phyloP scores from a whole-genome alignment of 176 grass and related monocot species.

The Hordeum vulgare region DNA sequence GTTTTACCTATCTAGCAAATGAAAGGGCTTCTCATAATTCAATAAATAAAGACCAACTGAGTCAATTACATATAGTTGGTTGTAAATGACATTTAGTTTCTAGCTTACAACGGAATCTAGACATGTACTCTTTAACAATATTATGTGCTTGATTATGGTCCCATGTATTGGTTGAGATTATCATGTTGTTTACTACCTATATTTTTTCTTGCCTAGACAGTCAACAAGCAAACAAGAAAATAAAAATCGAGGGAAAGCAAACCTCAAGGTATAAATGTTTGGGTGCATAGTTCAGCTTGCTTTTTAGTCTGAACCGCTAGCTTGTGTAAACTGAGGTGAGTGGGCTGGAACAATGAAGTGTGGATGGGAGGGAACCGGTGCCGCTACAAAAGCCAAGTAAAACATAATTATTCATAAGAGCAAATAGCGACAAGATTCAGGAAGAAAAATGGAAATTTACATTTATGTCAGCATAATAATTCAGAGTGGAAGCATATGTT shows the following conservation, averaged over 20 bases:
- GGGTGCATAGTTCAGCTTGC: slow-evolving; percentile 56
- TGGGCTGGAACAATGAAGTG: slow-evolving; percentile 58
- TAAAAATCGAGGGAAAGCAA: neutral
- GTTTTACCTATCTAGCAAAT: too few relatives aligned
- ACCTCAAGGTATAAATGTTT: slow-evolving; percentile 59
- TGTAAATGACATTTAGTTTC: too few relatives aligned
- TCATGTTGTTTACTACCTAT: too few relatives aligned
- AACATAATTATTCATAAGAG: neutral
- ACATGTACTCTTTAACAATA: too few relatives aligned
- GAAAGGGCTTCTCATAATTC: too few relatives aligned
- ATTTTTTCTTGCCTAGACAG: too few relatives aligned
- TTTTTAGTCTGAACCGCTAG: slow-evolving; percentile 77
- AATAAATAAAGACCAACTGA: too few relatives aligned
- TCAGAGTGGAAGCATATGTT: neutral
- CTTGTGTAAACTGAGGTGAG: slow-evolving; percentile 70
- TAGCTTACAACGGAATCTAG: too few relatives aligned
- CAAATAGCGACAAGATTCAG: neutral
- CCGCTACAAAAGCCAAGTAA: slow-evolving; percentile 34
- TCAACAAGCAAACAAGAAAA: slow-evolving; percentile 9
- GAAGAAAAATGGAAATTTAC: neutral
- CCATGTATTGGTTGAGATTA: too few relatives aligned
- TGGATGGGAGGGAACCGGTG: slow-evolving; percentile 48
- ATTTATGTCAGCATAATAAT: neutral
- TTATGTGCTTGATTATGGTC: too few relatives aligned
- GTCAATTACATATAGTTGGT: too few relatives aligned